phyloP scores from a whole-genome alignment of 805 yeast genomes.

The Wickerhamiella bombiphila region DNA sequence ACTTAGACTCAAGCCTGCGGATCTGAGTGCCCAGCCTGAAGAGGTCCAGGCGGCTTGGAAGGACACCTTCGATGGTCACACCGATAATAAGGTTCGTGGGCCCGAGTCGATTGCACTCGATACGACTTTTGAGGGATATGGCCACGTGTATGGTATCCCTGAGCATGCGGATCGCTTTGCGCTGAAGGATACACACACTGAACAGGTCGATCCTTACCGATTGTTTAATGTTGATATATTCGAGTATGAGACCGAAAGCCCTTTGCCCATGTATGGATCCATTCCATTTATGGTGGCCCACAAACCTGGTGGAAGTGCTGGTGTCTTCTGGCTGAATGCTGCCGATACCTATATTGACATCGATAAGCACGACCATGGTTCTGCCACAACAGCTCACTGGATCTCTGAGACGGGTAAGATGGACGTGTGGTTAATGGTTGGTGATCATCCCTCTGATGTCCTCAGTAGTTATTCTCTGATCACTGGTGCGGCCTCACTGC shows the following conservation, averaged over 20 bases:
- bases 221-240: conserved; percentile 88
- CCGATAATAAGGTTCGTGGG: conserved; percentile 45
- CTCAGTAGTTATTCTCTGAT: conserved; percentile 47
- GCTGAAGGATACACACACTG: conserved; percentile 48
- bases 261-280: conserved; percentile 87
- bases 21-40: conserved; percentile 17
- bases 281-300: conserved; percentile 77
- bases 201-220: conserved; percentile 57
- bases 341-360: conserved; percentile 89
- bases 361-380: conserved; percentile 18
- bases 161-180: conserved; percentile 81
- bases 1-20: conserved; percentile 17
- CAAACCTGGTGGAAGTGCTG: conserved; percentile 43
- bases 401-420: conserved; percentile 79
- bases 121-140: conserved; percentile 43
- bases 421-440: conserved; percentile 59
- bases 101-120: conserved; percentile 86
- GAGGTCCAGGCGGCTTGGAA: conserved; percentile 56
- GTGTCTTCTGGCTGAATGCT: conserved; percentile 80
- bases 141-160: conserved; percentile 81
- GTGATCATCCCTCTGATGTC: conserved; percentile 39
- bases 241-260: conserved; percentile 74
- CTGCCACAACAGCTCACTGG: conserved; percentile 58
- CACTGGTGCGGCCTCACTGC: conserved; percentile 62
- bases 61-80: conserved; percentile 56